These are phyloP conservation scores for Oryza glaberrima DNA, from an alignment of 176 grass and related monocot genomes.

Conservation along the genomic window DNA sequence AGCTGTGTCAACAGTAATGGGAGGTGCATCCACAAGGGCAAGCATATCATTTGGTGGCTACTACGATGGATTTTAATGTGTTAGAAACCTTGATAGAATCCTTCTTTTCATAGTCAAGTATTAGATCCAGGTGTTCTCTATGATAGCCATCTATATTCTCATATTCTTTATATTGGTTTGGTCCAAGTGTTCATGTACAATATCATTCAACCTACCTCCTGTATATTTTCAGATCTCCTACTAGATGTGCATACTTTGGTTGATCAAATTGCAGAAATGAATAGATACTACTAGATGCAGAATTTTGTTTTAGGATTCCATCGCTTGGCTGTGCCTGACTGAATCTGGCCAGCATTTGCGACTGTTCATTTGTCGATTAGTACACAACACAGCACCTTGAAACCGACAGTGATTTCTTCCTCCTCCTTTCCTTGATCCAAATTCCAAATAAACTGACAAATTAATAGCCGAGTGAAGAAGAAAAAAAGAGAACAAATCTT, in stretches of 20 bases:
- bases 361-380: slow-evolving; percentile 24
- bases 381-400: background rate
- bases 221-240: background rate
- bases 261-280: slow-evolving; percentile 1
- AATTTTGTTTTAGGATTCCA: background rate
- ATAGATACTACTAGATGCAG: background rate
- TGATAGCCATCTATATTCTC: background rate
- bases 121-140: background rate
- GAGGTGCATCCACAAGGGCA: slow-evolving; percentile 58
- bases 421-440: background rate
- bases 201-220: background rate
- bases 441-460: background rate
- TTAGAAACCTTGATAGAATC: background rate
- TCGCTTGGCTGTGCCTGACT: background rate
- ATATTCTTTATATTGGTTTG: slow-evolving; percentile 19
- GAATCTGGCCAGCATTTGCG: slow-evolving; percentile 1
- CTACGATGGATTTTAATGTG: slow-evolving; percentile 60
- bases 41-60: slow-evolving; percentile 77
- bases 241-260: background rate
- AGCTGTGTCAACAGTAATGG: slow-evolving; percentile 64
- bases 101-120: background rate
- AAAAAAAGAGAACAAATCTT: background rate
- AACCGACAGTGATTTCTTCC: background rate
- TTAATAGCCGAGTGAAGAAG: too few relatives aligned
- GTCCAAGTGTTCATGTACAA: background rate